These are phyloP conservation scores for Rhododendron williamsianum DNA, from an alignment of 148 eudicot species.

Conservation along the genomic window DNA sequence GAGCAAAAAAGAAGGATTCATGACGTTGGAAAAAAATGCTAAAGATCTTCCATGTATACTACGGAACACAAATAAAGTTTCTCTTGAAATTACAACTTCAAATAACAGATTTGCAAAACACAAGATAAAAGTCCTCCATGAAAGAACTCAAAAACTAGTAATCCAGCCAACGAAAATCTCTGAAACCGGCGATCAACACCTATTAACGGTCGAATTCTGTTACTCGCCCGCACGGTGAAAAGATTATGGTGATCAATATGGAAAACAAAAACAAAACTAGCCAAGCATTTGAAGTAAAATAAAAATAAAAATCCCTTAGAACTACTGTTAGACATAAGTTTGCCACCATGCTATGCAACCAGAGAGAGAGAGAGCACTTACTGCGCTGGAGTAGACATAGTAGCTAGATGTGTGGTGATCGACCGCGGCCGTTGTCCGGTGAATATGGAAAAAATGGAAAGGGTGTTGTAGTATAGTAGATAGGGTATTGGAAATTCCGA, in stretches of 20 bases:
- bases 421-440: not conserved
- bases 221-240: not conserved
- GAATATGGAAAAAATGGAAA: not conserved
- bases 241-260: not conserved
- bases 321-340: not conserved
- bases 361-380: constrained; percentile 12
- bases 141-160: not conserved
- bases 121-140: not conserved
- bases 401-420: not conserved
- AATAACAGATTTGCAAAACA: not conserved
- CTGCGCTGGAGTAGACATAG: constrained; percentile 15
- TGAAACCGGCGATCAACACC: not conserved
- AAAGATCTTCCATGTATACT: not conserved
- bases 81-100: not conserved
- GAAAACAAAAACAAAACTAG: not conserved
- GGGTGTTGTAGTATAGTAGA: not conserved
- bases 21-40: not conserved
- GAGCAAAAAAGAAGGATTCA: not conserved
- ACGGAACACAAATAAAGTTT: not conserved
- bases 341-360: too few relatives aligned
- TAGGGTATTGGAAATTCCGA: not conserved
- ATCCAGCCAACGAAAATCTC: not conserved
- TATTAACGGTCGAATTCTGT: not conserved
- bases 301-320: not conserved
- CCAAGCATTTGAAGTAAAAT: not conserved